phyloP scores from a whole-genome alignment of 257 asterid species.

The Solanum clarkiae region DNA sequence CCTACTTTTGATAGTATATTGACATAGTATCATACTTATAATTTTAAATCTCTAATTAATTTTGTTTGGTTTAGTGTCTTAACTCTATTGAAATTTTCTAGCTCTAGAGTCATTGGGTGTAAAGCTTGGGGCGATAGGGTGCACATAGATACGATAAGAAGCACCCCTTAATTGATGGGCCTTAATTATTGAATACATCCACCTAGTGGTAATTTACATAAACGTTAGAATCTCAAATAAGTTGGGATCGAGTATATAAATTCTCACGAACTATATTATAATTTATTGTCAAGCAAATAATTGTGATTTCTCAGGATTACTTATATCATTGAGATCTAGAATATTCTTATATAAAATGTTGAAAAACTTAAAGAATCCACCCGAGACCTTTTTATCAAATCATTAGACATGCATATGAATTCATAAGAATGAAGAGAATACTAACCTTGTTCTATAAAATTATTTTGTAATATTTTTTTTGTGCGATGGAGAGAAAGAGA shows the following conservation, averaged over 20 bases:
- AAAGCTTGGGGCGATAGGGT: background rate
- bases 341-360: background rate
- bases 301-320: background rate
- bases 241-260: background rate
- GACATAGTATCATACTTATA: background rate
- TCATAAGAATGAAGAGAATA: too few relatives aligned
- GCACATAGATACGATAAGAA: too few relatives aligned
- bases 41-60: background rate
- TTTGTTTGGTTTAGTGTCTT: background rate
- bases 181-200: background rate
- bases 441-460: too few relatives aligned
- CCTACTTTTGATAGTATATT: constrained; percentile 19
- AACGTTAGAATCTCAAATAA: background rate
- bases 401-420: too few relatives aligned
- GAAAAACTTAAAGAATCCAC: too few relatives aligned
- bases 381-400: too few relatives aligned
- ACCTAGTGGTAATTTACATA: background rate
- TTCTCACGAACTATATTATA: background rate
- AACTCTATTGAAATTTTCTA: background rate
- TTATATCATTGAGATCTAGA: background rate
- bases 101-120: background rate
- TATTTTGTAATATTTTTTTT: too few relatives aligned
- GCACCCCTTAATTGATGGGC: too few relatives aligned
- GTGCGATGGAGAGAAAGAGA: too few relatives aligned
- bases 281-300: background rate